phyloP scores from a whole-genome alignment of 2,329 filamentous ascomycete genomes.

The Fusarium miscanthi region DNA sequence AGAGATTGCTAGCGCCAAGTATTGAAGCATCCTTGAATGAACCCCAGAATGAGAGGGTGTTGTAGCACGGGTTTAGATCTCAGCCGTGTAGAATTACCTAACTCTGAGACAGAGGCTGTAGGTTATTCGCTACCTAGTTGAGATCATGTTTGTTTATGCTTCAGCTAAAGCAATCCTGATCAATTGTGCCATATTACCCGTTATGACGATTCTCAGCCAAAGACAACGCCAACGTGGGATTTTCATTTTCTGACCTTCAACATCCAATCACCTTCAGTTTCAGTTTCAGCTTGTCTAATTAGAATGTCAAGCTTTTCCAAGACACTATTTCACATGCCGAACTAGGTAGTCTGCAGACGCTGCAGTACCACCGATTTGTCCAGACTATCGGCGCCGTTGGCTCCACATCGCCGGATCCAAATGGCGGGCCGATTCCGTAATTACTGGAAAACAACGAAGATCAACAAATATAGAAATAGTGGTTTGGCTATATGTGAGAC shows the following conservation, averaged over 20 bases:
- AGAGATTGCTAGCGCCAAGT: conserved; percentile 7
- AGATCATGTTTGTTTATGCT: conserved; percentile 7
- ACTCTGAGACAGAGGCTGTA: neutral
- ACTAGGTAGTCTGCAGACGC: conserved; percentile 4
- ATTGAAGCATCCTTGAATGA: conserved; percentile 1
- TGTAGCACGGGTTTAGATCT: neutral
- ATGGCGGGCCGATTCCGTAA: conserved; percentile 3
- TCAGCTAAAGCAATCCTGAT: neutral
- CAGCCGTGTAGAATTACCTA: neutral
- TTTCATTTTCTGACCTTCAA: neutral
- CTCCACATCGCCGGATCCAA: conserved; percentile 20
- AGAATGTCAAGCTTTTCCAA: neutral
- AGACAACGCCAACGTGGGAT: conserved; percentile 22
- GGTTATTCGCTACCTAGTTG: neutral
- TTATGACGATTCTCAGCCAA: conserved; percentile 29
- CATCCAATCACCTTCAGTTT: conserved; percentile 17
- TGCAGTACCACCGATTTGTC: conserved; percentile 7
- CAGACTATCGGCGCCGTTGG: conserved; percentile 22
- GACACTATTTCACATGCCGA: conserved; percentile 6
- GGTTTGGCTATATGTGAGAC: neutral
- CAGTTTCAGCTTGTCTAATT: conserved; percentile 1
- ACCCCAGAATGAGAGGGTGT: neutral
- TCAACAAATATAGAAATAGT: neutral
- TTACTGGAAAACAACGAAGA: neutral
- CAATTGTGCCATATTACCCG: conserved; percentile 35